phyloP scores from a whole-genome alignment of 208 protist genomes.

The Trypanosoma melophagium region DNA sequence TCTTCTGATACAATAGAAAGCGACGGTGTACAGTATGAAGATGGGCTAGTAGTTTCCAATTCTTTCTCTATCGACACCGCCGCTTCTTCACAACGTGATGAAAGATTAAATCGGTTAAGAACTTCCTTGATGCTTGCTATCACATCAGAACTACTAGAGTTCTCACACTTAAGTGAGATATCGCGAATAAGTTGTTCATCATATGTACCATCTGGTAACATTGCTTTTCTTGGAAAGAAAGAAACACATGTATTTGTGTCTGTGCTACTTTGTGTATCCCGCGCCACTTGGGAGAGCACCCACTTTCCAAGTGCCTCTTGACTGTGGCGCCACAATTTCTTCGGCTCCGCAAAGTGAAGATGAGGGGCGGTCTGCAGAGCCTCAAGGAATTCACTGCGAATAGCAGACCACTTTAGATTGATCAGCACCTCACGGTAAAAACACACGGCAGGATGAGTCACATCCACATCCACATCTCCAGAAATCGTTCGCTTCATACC shows the following conservation, averaged over 20 bases:
- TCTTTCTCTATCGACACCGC: constrained; percentile 32
- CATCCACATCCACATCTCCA: constrained; percentile 35
- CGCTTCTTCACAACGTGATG: constrained; percentile 52
- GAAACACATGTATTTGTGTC: neutral
- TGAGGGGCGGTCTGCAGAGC: constrained; percentile 36
- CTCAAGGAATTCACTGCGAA: constrained; percentile 70
- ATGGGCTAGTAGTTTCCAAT: constrained; percentile 35
- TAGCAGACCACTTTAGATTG: constrained; percentile 59
- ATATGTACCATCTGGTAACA: constrained; percentile 37
- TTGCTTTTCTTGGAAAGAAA: constrained; percentile 44
- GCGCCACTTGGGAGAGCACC: constrained; percentile 82
- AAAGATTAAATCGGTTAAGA: constrained; percentile 52
- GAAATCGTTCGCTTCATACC: constrained; percentile 56
- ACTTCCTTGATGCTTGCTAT: constrained; percentile 36
- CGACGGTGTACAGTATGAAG: constrained; percentile 21
- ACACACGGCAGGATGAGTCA: constrained; percentile 52
- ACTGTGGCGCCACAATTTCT: constrained; percentile 84
- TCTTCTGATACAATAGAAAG: constrained; percentile 38
- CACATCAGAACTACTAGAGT: constrained; percentile 32
- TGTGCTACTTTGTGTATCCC: constrained; percentile 25
- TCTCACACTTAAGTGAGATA: constrained; percentile 77
- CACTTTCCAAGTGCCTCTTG: constrained; percentile 88
- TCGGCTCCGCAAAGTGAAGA: constrained; percentile 59
- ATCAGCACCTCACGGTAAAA: constrained; percentile 86
- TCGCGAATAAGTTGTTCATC: constrained; percentile 85